phyloP scores from a whole-genome alignment of 2,329 filamentous ascomycete genomes.

The Fusarium abutilonis region DNA sequence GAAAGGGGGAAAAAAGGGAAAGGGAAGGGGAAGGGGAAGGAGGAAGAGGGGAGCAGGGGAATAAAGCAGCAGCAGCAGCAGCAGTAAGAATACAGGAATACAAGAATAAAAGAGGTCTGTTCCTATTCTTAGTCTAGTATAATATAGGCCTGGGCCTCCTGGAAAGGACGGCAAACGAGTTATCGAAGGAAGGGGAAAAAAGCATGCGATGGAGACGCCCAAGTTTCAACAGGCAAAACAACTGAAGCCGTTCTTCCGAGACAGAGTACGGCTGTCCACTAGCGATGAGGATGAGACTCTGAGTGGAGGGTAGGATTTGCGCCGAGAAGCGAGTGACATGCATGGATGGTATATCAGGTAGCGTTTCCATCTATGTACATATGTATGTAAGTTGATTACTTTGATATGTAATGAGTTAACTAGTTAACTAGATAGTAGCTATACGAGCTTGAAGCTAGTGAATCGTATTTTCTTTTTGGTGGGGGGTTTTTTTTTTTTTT shows the following conservation, averaged over 20 bases:
- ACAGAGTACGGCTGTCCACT: conserved; percentile 36
- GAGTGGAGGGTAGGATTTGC: conserved; percentile 24
- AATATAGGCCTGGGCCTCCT: not conserved
- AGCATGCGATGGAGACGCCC: not conserved
- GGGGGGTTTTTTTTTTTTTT: too few species aligned
- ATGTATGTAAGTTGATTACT: too few species aligned
- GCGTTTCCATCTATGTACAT: too few species aligned
- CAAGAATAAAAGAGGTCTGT: not conserved
- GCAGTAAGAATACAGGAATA: too few species aligned
- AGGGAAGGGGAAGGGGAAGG: not conserved
- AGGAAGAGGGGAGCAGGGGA: not conserved
- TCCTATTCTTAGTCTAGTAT: not conserved
- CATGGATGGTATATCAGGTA: not conserved
- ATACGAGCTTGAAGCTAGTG: too few species aligned
- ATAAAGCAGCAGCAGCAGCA: not conserved
- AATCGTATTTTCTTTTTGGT: too few species aligned
- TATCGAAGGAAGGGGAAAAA: not conserved
- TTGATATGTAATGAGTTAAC: too few species aligned
- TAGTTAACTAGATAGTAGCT: too few species aligned
- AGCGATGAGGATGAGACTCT: conserved; percentile 15
- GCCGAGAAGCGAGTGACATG: conserved; percentile 35
- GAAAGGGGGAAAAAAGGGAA: not conserved
- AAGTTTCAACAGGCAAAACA: conserved; percentile 20
- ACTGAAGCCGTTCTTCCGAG: conserved; percentile 45
- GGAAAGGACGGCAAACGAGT: conserved; percentile 26